A percentile compares a stretch with the other conserved stretches of the same genome.
Evolutionary conservation across 2,329 filamentous ascomycete genomes (phyloP).

Genomic region (Dactylonectria estremocensis): DNA sequence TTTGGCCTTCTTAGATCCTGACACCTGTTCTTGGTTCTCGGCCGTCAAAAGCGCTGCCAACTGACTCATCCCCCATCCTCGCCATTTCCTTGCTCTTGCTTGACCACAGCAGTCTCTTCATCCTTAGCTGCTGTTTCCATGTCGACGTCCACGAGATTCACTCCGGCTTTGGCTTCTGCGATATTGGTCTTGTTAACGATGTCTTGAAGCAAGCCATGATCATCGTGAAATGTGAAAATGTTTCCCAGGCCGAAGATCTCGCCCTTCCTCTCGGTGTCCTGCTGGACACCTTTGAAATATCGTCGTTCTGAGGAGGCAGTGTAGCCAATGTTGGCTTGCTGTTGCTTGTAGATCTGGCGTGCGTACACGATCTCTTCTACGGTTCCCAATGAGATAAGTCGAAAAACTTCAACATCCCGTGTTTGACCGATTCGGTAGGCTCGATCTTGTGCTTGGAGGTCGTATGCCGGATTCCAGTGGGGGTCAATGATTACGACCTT

Average conservation of each 20-base stretch:
- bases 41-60: constrained; percentile 71
- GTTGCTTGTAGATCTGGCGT: constrained; percentile 98
- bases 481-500: constrained; percentile 98
- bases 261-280: constrained; percentile 84
- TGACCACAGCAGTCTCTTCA: constrained; percentile 63
- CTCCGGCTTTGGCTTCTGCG: constrained; percentile 90
- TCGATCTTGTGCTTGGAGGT: constrained; percentile 95
- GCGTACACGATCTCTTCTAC: constrained; percentile 99
- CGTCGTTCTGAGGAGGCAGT: constrained; percentile 91
- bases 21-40: constrained; percentile 61
- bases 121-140: constrained; percentile 73
- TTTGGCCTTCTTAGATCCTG: constrained; percentile 53
- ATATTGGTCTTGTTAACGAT: constrained; percentile 99
- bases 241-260: constrained; percentile 95
- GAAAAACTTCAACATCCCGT: constrained; percentile 94
- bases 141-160: constrained; percentile 84
- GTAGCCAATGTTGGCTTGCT: constrained; percentile 98
- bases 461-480: constrained; percentile 97
- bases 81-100: constrained; percentile 66
- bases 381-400: constrained; percentile 90
- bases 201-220: constrained; percentile 87
- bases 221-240: constrained; percentile 85
- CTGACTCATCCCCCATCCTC: constrained; percentile 81
- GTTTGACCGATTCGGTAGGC: constrained; percentile 96
- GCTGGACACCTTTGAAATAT: constrained; percentile 96